Percentiles rank a stretch among this genome's conserved stretches.
Evolutionary conservation across 495 filamentous ascomycete genomes (phyloP).

Genomic region (Wilcoxina mikolae): DNA sequence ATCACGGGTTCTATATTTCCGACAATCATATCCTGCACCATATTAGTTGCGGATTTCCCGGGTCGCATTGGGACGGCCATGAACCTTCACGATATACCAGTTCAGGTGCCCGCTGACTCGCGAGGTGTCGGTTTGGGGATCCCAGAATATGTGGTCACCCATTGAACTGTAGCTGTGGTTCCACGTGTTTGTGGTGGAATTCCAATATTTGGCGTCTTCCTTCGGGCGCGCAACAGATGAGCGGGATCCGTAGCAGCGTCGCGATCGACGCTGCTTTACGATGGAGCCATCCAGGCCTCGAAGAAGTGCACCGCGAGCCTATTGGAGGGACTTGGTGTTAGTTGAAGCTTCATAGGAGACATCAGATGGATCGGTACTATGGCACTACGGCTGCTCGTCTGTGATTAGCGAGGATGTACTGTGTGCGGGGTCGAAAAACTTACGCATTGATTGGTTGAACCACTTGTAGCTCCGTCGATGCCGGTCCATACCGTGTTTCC

Average conservation of each 20-base stretch:
- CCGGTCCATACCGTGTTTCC: conserved; percentile 28
- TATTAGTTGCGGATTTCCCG: neutral
- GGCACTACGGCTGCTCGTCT: conserved; percentile 20
- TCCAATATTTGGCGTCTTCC: neutral
- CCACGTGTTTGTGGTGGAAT: no score
- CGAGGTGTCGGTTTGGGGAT: no score
- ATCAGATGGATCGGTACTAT: conserved; percentile 16
- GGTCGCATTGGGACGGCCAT: neutral
- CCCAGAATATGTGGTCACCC: neutral
- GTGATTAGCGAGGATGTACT: neutral
- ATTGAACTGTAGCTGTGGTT: neutral
- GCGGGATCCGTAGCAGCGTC: neutral
- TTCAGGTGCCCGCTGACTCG: neutral
- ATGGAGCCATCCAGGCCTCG: conserved; percentile 19
- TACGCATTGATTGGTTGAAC: conserved; percentile 49
- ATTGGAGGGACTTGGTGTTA: no score
- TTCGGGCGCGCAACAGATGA: no score
- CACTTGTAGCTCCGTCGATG: conserved; percentile 32
- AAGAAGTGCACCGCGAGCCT: conserved; percentile 16
- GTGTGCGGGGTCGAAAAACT: conserved; percentile 18
- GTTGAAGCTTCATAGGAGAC: conserved; percentile 13
- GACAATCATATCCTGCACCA: neutral
- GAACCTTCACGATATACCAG: neutral
- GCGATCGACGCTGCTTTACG: conserved; percentile 12
- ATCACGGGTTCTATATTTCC: neutral